phyloP scores from a whole-genome alignment of 1,139 yeast genomes.

The Ogataea hybrid region DNA sequence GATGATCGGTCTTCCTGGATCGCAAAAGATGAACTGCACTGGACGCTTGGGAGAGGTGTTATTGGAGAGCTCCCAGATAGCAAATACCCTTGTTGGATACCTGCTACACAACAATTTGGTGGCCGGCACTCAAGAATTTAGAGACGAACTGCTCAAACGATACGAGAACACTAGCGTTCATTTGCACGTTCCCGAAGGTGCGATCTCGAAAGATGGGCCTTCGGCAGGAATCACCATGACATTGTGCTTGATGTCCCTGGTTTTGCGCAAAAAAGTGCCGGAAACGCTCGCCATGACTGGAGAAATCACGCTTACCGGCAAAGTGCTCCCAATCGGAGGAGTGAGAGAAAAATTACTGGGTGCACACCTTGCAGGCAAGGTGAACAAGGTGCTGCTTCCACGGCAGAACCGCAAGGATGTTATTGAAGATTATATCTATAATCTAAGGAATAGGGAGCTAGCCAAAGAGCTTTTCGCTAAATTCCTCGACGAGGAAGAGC shows the following conservation, averaged over 20 bases:
- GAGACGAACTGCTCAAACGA: slow-evolving; percentile 36
- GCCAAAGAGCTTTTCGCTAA: slow-evolving; percentile 25
- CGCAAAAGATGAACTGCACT: slow-evolving; percentile 40
- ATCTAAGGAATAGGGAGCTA: slow-evolving; percentile 29
- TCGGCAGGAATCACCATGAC: slow-evolving; percentile 94
- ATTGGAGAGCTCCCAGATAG: slow-evolving; percentile 80
- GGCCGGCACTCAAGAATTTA: slow-evolving; percentile 14
- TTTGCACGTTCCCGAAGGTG: slow-evolving; percentile 88
- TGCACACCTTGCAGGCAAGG: slow-evolving; percentile 71
- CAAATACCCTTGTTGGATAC: slow-evolving; percentile 70
- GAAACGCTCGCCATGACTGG: slow-evolving; percentile 87
- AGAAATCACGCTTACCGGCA: slow-evolving; percentile 83
- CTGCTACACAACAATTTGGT: slow-evolving; percentile 40
- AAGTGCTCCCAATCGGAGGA: slow-evolving; percentile 88
- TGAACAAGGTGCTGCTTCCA: slow-evolving; percentile 64
- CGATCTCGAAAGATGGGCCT: slow-evolving; percentile 89
- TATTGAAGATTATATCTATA: slow-evolving; percentile 43
- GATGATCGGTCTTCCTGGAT: slow-evolving; percentile 62
- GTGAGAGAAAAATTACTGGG: slow-evolving; percentile 81
- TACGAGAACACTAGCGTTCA: slow-evolving; percentile 64
- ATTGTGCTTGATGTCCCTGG: slow-evolving; percentile 68
- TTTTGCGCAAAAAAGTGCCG: slow-evolving; percentile 67
- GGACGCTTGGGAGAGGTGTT: slow-evolving; percentile 84
- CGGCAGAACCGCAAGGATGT: slow-evolving; percentile 68
- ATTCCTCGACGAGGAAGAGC: slow-evolving; percentile 30